These are phyloP conservation scores for Arachnopeziza araneosa DNA, from an alignment of 2,329 filamentous ascomycete species.

Conservation along the genomic window DNA sequence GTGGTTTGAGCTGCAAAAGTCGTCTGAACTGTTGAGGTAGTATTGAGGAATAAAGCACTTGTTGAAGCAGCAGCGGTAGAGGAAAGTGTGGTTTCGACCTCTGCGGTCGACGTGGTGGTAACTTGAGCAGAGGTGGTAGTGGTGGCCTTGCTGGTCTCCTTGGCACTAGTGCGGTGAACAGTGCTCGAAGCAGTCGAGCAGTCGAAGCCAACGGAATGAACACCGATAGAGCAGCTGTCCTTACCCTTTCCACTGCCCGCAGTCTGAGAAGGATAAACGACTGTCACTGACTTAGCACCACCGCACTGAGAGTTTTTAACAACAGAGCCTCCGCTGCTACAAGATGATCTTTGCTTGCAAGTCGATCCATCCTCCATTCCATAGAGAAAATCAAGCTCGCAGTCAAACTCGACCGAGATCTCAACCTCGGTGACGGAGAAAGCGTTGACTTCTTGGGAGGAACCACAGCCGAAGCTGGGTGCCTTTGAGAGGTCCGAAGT, in stretches of 20 bases:
- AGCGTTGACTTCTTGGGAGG: constrained; percentile 36
- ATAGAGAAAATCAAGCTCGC: constrained; percentile 80
- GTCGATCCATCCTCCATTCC: constrained; percentile 74
- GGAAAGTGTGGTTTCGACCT: constrained; percentile 2
- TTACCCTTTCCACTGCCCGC: constrained; percentile 47
- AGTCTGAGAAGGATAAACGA: constrained; percentile 51
- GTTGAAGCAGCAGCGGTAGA: constrained; percentile 17
- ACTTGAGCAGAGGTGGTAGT: constrained; percentile 8
- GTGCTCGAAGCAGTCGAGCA: constrained; percentile 42
- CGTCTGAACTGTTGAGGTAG: constrained; percentile 1
- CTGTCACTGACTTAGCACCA: constrained; percentile 76
- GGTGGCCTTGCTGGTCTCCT: constrained; percentile 10
- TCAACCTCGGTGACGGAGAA: constrained; percentile 77
- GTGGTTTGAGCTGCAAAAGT: neutral
- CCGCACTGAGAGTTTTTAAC: constrained; percentile 86
- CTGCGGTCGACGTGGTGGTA: constrained; percentile 5
- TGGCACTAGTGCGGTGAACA: constrained; percentile 8
- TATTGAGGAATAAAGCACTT: constrained; percentile 1
- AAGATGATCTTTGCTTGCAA: constrained; percentile 73
- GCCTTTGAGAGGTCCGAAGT: constrained; percentile 39
- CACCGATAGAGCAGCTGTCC: constrained; percentile 61
- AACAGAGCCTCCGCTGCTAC: constrained; percentile 60
- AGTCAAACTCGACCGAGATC: constrained; percentile 68
- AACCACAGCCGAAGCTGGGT: constrained; percentile 55
- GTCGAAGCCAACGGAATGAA: constrained; percentile 72